phyloP scores from a whole-genome alignment of 768 basidiomycete genomes.

The Amanita exitialis region DNA sequence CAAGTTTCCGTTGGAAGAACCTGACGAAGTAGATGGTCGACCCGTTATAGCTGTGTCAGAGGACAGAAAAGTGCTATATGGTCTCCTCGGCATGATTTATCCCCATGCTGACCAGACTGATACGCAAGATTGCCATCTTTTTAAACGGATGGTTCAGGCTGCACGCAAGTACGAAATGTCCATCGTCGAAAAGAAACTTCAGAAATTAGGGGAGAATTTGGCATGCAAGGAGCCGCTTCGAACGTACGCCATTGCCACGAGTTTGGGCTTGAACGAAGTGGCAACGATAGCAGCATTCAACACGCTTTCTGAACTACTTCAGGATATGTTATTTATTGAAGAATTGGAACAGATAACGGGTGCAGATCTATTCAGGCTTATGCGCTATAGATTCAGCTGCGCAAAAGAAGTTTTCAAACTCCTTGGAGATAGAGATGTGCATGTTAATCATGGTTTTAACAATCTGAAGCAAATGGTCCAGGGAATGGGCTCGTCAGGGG shows the following conservation, averaged over 20 bases:
- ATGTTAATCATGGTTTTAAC: not conserved
- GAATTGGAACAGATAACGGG: constrained; percentile 1
- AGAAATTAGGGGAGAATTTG: not conserved
- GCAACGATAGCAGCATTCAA: not conserved
- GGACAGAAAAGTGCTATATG: constrained; percentile 5
- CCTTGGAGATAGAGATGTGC: not conserved
- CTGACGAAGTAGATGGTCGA: not conserved
- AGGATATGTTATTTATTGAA: not conserved
- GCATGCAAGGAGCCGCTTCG: constrained; percentile 2
- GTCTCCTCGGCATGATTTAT: constrained; percentile 6
- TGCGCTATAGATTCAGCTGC: constrained; percentile 1
- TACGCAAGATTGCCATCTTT: not conserved
- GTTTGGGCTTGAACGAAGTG: not conserved
- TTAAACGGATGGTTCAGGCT: not conserved
- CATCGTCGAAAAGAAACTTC: not conserved
- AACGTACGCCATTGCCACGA: not conserved
- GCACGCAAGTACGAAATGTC: constrained; percentile 2
- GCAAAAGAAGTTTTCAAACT: not conserved
- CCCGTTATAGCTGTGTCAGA: constrained; percentile 10
- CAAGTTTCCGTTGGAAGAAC: constrained; percentile 19
- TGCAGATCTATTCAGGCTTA: not conserved
- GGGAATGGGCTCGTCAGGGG: too few relatives aligned
- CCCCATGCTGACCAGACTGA: not conserved
- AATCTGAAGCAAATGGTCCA: not conserved
- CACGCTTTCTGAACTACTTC: not conserved